Evolutionary conservation across 164 flowering plant species (phyloP), one percentile per base, ranked within the genome.

Genomic region (Annona squamosa): DNA sequence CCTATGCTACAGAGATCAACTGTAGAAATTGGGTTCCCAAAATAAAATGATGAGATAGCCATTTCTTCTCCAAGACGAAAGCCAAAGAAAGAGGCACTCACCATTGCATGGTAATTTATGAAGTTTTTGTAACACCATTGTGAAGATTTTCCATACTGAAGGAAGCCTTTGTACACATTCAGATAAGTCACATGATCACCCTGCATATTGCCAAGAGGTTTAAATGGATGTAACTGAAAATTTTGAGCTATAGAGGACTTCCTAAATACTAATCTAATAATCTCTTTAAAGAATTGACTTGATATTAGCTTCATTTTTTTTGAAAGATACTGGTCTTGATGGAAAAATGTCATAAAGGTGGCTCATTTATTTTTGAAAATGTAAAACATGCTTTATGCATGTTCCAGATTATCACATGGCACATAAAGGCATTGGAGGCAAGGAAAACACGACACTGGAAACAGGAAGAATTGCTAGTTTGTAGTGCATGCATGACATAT

Each of bases 141-240:
- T 19, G 98, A 85, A 77, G 98, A 96, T 92, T 88, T 96, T 52
- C 90, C 86, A 74, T 97, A 90, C 75, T 86, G 89, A 69, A 90
- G 83, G 83, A 88, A 96, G 72, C 94, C 98, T 80, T 90, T 90
- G 82, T 93, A 96, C 12, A 93, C 85, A 81, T 93, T 96, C 63
- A 96, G 86, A 85, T 86, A 96, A 0, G 98, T 91, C 56, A 96
- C 93, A 82, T 91, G 98, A 77, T 93, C 98, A 68, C 98, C 99
- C 99, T 93, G 93, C 81, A 85, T 12, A 62, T 56, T 52, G 26
- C 45, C 2, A 56, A 43, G 18, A 69, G 13, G 47, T 59, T 48
- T 18, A 3, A n/a, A 13, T 6, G 6, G 12, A 41, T 7, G 46
- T 12, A 73, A 52, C 62, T 68, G 57, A 52, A 69, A 69, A 52